Base-by-base conservation (phyloP, 2,329 filamentous ascomycete species). In the Alternaria incomplexa region DNA sequence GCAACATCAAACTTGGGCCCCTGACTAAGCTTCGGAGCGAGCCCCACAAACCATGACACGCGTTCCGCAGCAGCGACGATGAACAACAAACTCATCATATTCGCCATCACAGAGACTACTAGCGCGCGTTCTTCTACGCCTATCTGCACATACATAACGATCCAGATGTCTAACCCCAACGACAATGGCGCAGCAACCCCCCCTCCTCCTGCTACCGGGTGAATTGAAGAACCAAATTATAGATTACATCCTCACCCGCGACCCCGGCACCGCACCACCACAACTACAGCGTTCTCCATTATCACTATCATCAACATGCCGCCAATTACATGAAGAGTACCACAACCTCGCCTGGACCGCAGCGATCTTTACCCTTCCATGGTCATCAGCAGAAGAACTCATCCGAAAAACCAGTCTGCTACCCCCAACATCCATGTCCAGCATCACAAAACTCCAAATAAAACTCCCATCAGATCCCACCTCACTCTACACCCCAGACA, bases 141-240 rank as follows among this genome's bases (percentile, higher is more conserved):
- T 51, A 32, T 15, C 3, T 36, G 5, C 48, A 23, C 6, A 22
- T 54, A 30, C 10, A 32, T 20, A 9, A 3, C 15, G 20, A 23
- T 26, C 6, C 11, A 20, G 22, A 40, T 54, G 51, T 22, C 22
- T 40, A 1, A 7, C 25, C 1, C 0, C 15, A 10, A 44, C 2
- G 30, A 44, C 17, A 40, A 57, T 53, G 46, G 28, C 32, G 5
- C 54, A 58, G 54, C 36, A 20, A 5, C 51, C 56, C 3, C 56
- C 57, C 15, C 54, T 71, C 7, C 61, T 73, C 3, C 20, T 51
- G 6, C 60, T 70, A 6, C 66, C 71, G 3, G 64, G 63, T 13
- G 71, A 74, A 48, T 36, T 74, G 3, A 58, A 69, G 15, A 70
- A 72, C 50, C 46, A 57, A 26, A 63, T 74, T 15, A 56, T 66